phyloP scores from a whole-genome alignment of 176 grass and related monocot genomes.

The Cenchrus americanus region DNA sequence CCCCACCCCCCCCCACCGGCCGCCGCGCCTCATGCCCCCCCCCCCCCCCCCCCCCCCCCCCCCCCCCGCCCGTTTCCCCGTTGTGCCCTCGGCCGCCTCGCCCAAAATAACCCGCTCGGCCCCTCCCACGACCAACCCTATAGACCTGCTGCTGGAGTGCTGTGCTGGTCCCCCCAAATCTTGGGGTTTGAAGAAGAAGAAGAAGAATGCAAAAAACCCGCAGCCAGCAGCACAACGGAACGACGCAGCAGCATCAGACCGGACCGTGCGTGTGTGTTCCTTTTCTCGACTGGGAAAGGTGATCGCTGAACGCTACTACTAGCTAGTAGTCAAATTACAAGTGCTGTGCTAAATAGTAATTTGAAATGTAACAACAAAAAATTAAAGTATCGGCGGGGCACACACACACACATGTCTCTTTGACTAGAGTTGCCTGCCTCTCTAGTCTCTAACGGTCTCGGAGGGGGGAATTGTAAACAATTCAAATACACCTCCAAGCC shows the following conservation, averaged over 20 bases:
- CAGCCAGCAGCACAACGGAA: neutral
- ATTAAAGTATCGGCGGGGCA: neutral
- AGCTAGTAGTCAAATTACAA: slow-evolving; percentile 3
- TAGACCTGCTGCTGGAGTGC: too few species aligned
- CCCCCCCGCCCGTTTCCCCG: too few species aligned
- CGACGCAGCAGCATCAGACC: neutral
- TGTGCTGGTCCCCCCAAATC: slow-evolving; percentile 12
- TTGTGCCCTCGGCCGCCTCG: neutral
- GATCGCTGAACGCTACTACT: slow-evolving; percentile 1
- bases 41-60: too few species aligned
- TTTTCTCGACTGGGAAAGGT: slow-evolving; percentile 9
- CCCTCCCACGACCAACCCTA: neutral
- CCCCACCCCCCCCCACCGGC: too few species aligned
- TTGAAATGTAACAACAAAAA: neutral
- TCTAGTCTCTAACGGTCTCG: too few species aligned
- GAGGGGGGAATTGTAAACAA: too few species aligned
- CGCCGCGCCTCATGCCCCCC: too few species aligned
- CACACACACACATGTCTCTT: too few species aligned
- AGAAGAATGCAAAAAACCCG: neutral
- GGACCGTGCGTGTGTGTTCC: too few species aligned
- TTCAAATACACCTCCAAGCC: neutral
- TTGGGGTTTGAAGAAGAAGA: slow-evolving; percentile 28
- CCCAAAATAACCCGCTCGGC: slow-evolving; percentile 13
- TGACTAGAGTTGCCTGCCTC: too few species aligned
- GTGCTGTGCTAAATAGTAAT: neutral